phyloP scores from a whole-genome alignment of 306 rosid genomes.

The Ceratonia siliqua region DNA sequence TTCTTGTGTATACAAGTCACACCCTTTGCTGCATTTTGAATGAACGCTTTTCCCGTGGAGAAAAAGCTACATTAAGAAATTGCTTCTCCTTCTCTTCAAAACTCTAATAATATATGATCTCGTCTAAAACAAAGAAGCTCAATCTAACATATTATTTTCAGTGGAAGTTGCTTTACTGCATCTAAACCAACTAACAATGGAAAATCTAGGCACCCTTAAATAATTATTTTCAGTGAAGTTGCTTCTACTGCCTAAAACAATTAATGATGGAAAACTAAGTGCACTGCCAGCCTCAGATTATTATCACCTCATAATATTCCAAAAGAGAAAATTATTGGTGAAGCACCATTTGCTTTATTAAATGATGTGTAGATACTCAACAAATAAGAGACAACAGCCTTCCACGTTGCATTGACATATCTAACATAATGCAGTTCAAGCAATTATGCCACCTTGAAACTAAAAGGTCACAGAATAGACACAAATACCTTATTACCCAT shows the following conservation, averaged over 20 bases:
- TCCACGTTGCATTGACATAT: constrained; percentile 11
- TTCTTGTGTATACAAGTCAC: not conserved
- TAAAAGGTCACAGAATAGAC: constrained; percentile 18
- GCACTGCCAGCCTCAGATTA: not conserved
- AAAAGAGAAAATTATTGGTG: constrained; percentile 10
- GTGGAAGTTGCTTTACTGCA: not conserved
- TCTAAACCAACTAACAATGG: not conserved
- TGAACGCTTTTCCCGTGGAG: not conserved
- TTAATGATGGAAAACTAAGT: not conserved
- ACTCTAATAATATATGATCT: not conserved
- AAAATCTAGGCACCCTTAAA: not conserved
- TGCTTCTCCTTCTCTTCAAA: constrained; percentile 10
- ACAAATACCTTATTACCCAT: constrained; percentile 72
- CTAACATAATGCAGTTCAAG: constrained; percentile 2
- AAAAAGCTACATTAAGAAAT: not conserved
- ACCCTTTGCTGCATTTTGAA: constrained; percentile 12
- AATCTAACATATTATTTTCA: not conserved
- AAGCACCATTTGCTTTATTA: constrained; percentile 17
- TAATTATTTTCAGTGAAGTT: not conserved
- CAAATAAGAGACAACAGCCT: constrained; percentile 17
- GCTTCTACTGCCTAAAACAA: not conserved
- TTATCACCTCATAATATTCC: too few relatives aligned
- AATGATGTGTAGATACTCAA: constrained; percentile 15
- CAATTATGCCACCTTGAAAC: constrained; percentile 16
- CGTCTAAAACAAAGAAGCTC: constrained; percentile 17